Base-by-base conservation (phyloP, 768 basidiomycete genomes). In the Favolaschia claudopus region DNA sequence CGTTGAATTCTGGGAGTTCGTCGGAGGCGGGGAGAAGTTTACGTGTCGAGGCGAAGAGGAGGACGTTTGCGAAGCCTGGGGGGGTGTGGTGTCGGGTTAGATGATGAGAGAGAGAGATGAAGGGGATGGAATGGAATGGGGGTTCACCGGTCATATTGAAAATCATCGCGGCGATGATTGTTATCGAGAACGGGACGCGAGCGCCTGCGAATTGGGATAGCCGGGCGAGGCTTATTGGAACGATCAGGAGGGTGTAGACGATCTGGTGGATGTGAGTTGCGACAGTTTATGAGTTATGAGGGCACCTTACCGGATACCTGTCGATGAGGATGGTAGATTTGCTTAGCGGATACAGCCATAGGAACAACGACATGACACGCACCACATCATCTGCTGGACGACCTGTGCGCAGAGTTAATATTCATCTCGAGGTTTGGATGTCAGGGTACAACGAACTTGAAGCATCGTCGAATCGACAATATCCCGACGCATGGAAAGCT, bases 141-240 rank as follows among this genome's bases (percentile, higher is more conserved):
- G 14, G 34, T 70, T 25, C 39, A 72, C 73, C 73, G n/a, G 67
- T 70, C 22, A 73, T 62, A 49, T 74, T 75, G 64, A 70, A 73
- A 15, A 73, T 54, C 7, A 70, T 55, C 33, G 63, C 70, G 9
- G 67, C 55, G 3, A 69, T 27, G 3, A 70, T 49, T 7, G 60
- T 68, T 10, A 63, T 64, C 58, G 64, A 65, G 46, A 70, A 69
- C 5, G 74, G 70, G 0, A 73, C 68, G 15, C 62, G 42, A 25
- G 44, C 47, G 15, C 73, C 73, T 13, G 68, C 60, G 49, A 70
- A 68, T 31, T 69, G 60, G 20, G 63, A 56, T 12, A 76, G 58
- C 20, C 74, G 70, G n/a, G 72, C 60, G 17, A 74, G 32, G 25
- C 67, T 67, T 59, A 75, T 71, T 4, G 73, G 73, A 15, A 73